Evolutionary conservation across 2,329 filamentous ascomycete genomes (phyloP), one percentile per base, ranked within the genome.

Genomic region (Trichophyton verrucosum): DNA sequence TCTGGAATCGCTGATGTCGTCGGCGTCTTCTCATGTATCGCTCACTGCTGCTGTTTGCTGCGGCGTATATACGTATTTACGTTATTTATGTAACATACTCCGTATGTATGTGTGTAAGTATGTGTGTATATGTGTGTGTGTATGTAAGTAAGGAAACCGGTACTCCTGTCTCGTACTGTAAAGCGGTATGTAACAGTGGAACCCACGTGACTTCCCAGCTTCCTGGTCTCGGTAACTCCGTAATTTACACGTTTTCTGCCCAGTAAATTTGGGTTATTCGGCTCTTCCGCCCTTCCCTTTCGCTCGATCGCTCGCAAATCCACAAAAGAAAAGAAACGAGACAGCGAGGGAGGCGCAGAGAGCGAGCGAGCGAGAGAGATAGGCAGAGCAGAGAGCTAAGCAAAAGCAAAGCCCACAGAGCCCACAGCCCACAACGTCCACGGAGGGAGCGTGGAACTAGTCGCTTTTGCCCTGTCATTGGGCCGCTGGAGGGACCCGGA

Each of bases 171-270:
- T n/a, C 17, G 40, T 49, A 49, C 17, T 1, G 46, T 49, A 49
- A 13, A 22, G 20, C 8, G 9, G 9, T 13, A 13, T 24, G 47
- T 53, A 33, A 53, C 22, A 22, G 47, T 53, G 24, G 47, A 53
- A 20, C 22, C 22, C 49, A 55, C 49, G 49, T 55, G 49, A 55
- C 49, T 17, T 55, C 27, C 49, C 49, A 55, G 49, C 49, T 55
- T n/a, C 27, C 49, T 55, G 49, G 49, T 36, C 47, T 55, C 27
- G 49, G 49, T 55, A 55, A 55, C 47, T 53, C 46, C 30, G 49
- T 55, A 55, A 55, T 33, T 33, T 55, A 55, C 27, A 13, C 49
- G 24, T 55, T 20, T 36, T 20, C 24, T 24, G 13, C 17, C 49
- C 49, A 55, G 49, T 24, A 30, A 33, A 33, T 36, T 55, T 49